Conservation (phyloP, 106 monocot genomes). For the Dactylorhiza incarnata region DNA sequence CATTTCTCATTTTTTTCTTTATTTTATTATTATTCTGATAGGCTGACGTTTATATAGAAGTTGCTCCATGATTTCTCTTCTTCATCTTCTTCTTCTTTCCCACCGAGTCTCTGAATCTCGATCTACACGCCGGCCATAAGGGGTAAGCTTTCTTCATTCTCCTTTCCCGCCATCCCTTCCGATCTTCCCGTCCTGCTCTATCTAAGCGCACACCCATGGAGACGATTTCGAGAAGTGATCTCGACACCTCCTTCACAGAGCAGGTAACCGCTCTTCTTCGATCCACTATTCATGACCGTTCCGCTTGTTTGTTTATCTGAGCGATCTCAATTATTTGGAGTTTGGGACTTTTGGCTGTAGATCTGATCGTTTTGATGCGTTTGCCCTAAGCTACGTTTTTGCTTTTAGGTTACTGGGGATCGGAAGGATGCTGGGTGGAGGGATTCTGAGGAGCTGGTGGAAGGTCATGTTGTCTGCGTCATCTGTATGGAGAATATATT, state of each 20-base stretch:
- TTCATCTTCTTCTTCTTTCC: no score
- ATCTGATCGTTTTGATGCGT: not conserved
- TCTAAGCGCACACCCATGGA: conserved; percentile 1
- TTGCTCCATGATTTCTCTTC: no score
- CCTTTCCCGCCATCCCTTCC: not conserved
- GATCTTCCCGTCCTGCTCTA: conserved; percentile 6
- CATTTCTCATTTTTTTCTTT: no score
- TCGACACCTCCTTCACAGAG: not conserved
- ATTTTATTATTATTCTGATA: no score
- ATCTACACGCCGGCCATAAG: not conserved
- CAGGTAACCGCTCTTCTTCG: not conserved
- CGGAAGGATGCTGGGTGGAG: not conserved
- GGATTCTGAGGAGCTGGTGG: conserved; percentile 1
- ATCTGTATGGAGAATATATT: conserved; percentile 70
- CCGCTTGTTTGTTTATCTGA: not conserved
- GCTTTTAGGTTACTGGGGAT: not conserved
- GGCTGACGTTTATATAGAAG: no score
- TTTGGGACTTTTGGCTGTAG: not conserved
- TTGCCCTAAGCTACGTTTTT: not conserved
- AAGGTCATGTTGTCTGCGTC: conserved; percentile 43
- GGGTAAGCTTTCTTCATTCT: not conserved
- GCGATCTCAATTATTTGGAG: not conserved
- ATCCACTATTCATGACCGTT: not conserved
- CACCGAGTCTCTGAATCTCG: not conserved
- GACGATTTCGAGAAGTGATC: not conserved